Base-by-base conservation (phyloP, 768 basidiomycete species). In the Serpula lacrymans region DNA sequence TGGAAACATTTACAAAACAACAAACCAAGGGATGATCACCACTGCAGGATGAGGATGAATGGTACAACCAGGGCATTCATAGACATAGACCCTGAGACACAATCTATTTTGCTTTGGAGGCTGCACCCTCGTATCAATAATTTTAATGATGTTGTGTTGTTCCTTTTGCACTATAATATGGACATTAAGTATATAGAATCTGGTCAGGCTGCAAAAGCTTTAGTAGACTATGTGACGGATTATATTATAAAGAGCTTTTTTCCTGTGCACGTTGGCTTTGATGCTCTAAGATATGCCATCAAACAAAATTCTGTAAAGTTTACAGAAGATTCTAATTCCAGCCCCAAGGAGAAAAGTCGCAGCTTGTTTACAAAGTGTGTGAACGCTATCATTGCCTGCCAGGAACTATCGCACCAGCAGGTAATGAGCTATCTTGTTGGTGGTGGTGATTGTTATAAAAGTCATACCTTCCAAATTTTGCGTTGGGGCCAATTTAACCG, bases 161-260 rank as follows among this genome's bases (percentile, higher is more conserved):
- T n/a, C n/a, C n/a, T n/a, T n/a, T n/a, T n/a, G n/a, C n/a, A n/a
- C n/a, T n/a, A n/a, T n/a, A n/a, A n/a, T n/a, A n/a, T n/a, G n/a
- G n/a, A n/a, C n/a, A n/a, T n/a, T n/a, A n/a, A n/a, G n/a, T n/a
- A n/a, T n/a, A n/a, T n/a, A n/a, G n/a, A n/a, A n/a, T n/a, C n/a
- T n/a, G n/a, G n/a, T n/a, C n/a, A n/a, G n/a, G n/a, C n/a, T n/a
- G n/a, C n/a, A n/a, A n/a, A n/a, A n/a, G n/a, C n/a, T n/a, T n/a
- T n/a, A n/a, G n/a, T n/a, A n/a, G n/a, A 56, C 38, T 68, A 68
- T 29, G 47, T 68, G 2, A 65, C 66, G 0, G 66, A 67, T 37
- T 68, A 68, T 37, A 60, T 67, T n/a, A 65, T 64, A 1, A 68
- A 67, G 34, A 13, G 42, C 2, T 23, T 37, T 1, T 14, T 64